Percentiles rank a stretch among this genome's conserved stretches.
phyloP scores from a whole-genome alignment of 2,329 filamentous ascomycete genomes.

The Raffaelea albimanens region DNA sequence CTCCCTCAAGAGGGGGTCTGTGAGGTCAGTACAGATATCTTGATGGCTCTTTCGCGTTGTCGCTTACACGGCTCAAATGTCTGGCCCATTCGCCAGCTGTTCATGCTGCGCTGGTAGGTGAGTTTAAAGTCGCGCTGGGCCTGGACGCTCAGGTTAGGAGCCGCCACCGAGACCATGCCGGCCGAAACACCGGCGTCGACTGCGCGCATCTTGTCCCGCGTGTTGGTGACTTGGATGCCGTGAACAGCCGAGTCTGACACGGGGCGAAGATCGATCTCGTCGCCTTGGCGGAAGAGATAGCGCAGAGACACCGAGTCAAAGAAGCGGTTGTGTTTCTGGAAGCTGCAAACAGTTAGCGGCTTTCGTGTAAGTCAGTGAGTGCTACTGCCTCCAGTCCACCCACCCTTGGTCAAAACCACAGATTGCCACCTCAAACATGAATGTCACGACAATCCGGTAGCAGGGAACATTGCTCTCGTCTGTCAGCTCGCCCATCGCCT shows the following conservation, averaged over 20 bases:
- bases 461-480: neutral
- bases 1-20: neutral
- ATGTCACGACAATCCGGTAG: conserved; percentile 15
- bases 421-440: conserved; percentile 15
- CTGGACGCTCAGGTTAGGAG: conserved; percentile 14
- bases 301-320: conserved; percentile 16
- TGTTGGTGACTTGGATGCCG: conserved; percentile 12
- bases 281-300: conserved; percentile 14
- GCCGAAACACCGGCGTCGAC: conserved; percentile 11
- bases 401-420: conserved; percentile 12
- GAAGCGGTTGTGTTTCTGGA: conserved; percentile 15
- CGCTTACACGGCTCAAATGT: conserved; percentile 13
- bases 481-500: neutral
- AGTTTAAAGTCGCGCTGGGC: conserved; percentile 15
- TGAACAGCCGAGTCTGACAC: conserved; percentile 12
- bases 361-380: too few relatives aligned
- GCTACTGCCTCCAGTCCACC: neutral
- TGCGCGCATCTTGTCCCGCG: conserved; percentile 7
- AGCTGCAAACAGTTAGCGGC: conserved; percentile 1
- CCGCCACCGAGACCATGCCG: conserved; percentile 3
- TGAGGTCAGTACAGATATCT: neutral
- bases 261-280: conserved; percentile 12
- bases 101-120: conserved; percentile 15
- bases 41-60: neutral
- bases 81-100: conserved; percentile 16